Percentiles rank a stretch among this genome's conserved stretches.
Conservation (phyloP, 306 rosid species). For the Rosa lucieae region DNA sequence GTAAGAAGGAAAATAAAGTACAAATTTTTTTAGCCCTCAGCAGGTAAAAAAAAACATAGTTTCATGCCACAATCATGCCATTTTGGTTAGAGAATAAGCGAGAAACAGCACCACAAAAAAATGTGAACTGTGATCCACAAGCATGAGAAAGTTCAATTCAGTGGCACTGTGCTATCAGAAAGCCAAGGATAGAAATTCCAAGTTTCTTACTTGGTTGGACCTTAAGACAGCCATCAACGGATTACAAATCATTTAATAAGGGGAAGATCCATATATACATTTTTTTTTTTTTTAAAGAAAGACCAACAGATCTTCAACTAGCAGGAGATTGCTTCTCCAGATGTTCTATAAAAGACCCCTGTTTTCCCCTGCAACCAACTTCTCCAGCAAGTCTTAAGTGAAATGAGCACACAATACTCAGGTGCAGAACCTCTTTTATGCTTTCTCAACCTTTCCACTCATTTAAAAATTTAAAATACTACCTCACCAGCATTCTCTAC, state of each 20-base stretch:
- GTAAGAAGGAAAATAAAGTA: constrained; percentile 23
- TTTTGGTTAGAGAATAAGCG: neutral
- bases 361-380: neutral
- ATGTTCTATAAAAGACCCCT: neutral
- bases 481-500: neutral
- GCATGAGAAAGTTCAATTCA: neutral
- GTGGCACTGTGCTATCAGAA: neutral
- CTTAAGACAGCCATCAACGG: neutral
- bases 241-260: neutral
- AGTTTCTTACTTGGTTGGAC: neutral
- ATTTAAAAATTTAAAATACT: neutral
- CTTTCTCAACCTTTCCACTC: neutral
- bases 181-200: neutral
- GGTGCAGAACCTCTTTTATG: neutral
- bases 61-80: neutral
- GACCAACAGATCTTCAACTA: neutral
- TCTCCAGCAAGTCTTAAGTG: neutral
- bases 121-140: neutral
- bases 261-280: neutral
- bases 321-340: neutral
- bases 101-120: neutral
- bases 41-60: neutral
- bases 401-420: neutral
- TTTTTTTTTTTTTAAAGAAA: neutral
- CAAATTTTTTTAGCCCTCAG: constrained; percentile 14